phyloP scores from a whole-genome alignment of 441 rosid genomes.

The Rhodomyrtus psidioides region DNA sequence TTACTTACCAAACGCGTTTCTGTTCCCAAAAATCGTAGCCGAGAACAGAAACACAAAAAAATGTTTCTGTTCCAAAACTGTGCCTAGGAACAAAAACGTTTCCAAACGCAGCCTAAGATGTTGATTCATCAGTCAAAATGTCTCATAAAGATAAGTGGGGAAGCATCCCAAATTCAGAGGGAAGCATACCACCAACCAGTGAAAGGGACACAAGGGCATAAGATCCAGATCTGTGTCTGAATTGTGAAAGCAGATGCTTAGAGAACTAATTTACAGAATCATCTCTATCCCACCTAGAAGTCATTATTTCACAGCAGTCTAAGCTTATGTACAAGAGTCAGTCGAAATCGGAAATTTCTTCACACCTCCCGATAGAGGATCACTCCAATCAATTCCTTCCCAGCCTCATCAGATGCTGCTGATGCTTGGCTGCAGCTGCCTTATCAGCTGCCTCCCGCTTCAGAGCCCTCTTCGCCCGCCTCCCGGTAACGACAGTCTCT shows the following conservation, averaged over 20 bases:
- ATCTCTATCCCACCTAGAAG: neutral
- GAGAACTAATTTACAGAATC: neutral
- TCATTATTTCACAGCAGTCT: neutral
- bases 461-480: conserved; percentile 84
- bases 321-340: neutral
- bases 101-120: no score
- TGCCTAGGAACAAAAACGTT: no score
- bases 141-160: neutral
- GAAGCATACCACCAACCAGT: neutral
- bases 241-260: neutral
- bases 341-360: neutral
- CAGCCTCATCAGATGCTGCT: conserved; percentile 56
- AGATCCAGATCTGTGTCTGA: neutral
- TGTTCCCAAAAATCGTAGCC: no score
- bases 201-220: neutral
- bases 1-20: no score
- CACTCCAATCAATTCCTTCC: conserved; percentile 31
- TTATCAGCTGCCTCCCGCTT: conserved; percentile 97
- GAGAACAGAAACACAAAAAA: no score
- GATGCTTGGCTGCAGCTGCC: conserved; percentile 74
- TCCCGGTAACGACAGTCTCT: conserved; percentile 50
- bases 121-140: neutral
- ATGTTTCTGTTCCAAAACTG: no score
- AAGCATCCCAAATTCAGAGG: neutral
- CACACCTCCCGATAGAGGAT: neutral